Evolutionary conservation across 1,284 basidiomycete species (phyloP).

Genomic region (Malassezia globosa): DNA sequence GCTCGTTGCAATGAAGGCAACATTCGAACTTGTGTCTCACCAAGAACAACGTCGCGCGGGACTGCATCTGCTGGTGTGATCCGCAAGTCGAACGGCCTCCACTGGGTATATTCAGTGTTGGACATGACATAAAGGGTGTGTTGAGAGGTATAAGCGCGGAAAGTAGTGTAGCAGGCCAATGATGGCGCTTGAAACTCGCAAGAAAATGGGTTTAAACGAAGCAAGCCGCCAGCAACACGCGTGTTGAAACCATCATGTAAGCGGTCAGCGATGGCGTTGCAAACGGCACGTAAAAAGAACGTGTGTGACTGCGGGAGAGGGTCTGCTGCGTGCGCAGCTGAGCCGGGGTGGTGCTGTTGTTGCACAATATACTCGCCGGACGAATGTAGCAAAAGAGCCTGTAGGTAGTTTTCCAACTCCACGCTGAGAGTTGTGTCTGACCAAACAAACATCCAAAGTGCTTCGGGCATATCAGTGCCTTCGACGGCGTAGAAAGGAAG

Average conservation of each 20-base stretch:
- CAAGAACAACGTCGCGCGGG: not conserved
- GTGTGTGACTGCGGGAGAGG: not conserved
- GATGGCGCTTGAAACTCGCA: not conserved
- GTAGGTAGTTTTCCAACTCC: not conserved
- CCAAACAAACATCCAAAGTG: not conserved
- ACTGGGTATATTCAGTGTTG: not conserved
- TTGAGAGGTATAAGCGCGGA: slow-evolving; percentile 4
- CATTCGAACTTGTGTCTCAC: not conserved
- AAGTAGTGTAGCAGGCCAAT: not conserved
- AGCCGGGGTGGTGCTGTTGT: too few species aligned
- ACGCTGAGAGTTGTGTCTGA: not conserved
- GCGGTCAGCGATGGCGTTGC: not conserved
- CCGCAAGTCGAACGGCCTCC: slow-evolving; percentile 4
- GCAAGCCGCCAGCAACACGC: not conserved
- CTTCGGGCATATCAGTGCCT: not conserved
- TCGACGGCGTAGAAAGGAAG: not conserved
- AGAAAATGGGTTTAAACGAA: not conserved
- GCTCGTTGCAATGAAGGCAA: slow-evolving; percentile 6
- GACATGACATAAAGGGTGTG: not conserved
- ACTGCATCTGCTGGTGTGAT: not conserved
- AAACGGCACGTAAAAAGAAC: not conserved
- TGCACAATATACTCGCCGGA: not conserved
- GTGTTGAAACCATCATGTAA: not conserved
- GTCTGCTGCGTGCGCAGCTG: not conserved
- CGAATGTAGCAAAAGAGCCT: not conserved